Evolutionary conservation across 352 stramenopile species (phyloP), one percentile per base, ranked within the genome.

Genomic region (Pythium grandisporangium): DNA sequence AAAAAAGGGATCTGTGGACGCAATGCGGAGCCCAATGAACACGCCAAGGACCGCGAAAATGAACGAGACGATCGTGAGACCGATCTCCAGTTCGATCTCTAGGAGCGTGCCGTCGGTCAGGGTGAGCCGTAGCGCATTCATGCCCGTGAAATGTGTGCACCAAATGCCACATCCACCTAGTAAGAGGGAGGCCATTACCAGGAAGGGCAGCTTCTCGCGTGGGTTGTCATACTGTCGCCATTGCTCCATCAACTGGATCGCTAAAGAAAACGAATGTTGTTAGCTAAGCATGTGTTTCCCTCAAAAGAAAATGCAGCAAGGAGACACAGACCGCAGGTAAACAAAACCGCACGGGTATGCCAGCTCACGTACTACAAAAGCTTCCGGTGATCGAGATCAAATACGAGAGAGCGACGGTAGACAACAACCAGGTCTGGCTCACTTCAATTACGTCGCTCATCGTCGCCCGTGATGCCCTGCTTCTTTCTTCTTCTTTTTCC

Each of bases 61-160:
- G 25, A 86, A 58, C 3, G 70, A 84, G 5, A 82, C 23, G 4
- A 79, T 65, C 8, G 73, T 84, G 21, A 65, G 37, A 6, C 63
- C 66, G 22, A 56, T 48, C 49, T 84, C 68, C 21, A 84, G 84
- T 35, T 82, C 43, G 5, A 84, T 59, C 4, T 53, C 38, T 16
- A 86, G 54, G 0, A 68, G 37, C 10, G 61, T 58, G 1, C 61
- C 58, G 40, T 84, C 63, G 13, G 65, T 49, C 21, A 76, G 55
- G 0, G 32, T 48, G 42, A 86, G 47, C 8, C 59, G 5, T 7
- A 86, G 57, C 8, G 73, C 73, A 20, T 66, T 71, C 73, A 86
- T 86, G 16, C 73, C 73, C 4, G 70, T 76, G 40, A 86, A 86
- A 22, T 86, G 73, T 68, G 78, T 86, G 49, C 53, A 68, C 73